Evolutionary conservation across 2,329 filamentous ascomycete genomes (phyloP).

Genomic region (Pestalotiopsis sp.): DNA sequence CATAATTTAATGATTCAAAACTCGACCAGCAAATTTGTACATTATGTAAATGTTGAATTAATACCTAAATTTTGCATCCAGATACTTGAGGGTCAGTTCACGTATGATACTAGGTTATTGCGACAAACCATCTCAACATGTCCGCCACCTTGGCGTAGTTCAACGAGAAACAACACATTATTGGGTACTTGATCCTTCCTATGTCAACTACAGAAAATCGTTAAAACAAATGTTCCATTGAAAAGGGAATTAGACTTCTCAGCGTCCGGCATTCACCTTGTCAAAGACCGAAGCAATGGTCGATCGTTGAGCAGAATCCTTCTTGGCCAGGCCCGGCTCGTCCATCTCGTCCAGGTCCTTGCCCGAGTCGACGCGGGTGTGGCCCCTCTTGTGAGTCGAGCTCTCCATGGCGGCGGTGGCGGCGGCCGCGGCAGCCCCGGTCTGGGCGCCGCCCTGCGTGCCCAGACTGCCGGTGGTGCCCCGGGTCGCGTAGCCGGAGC

Average conservation of each 20-base stretch:
- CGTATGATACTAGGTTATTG: no score
- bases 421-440: background rate
- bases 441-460: background rate
- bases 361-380: slow-evolving; percentile 5
- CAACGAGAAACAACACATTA: no score
- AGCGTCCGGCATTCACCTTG: background rate
- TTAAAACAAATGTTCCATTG: no score
- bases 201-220: no score
- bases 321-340: background rate
- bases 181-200: no score
- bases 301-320: background rate
- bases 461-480: background rate
- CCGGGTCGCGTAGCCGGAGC: background rate
- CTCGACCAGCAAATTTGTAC: background rate
- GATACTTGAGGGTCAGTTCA: no score
- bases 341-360: slow-evolving; percentile 5
- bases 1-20: background rate
- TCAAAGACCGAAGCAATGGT: background rate
- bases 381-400: background rate
- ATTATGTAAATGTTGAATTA: no score
- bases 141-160: no score
- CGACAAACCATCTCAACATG: no score
- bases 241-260: background rate
- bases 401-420: background rate
- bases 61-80: no score